phyloP scores from a whole-genome alignment of 2,329 filamentous ascomycete species.

The Xylariaceae sp. region DNA sequence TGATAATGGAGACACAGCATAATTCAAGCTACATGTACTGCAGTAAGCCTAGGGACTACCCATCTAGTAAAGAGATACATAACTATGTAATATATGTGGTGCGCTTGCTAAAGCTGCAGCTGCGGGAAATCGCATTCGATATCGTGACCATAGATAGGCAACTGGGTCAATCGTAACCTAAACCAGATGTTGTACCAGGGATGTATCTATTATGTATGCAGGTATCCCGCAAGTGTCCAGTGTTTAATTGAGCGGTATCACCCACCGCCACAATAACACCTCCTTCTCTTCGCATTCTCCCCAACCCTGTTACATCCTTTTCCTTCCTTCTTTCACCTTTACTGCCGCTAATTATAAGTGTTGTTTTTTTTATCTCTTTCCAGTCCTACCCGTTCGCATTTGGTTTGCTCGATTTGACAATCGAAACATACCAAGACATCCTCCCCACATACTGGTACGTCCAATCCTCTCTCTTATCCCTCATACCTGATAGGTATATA shows the following conservation, averaged over 20 bases:
- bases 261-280: slow-evolving; percentile 15
- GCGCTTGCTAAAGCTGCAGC: background rate
- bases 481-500: background rate
- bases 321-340: slow-evolving; percentile 5
- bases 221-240: slow-evolving; percentile 4
- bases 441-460: slow-evolving; percentile 6
- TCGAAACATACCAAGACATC: background rate
- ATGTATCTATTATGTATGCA: slow-evolving; percentile 9
- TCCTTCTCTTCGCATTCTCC: slow-evolving; percentile 6
- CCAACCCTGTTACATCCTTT: slow-evolving; percentile 16
- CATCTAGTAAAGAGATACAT: no score
- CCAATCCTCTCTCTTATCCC: background rate
- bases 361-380: no score
- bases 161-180: no score
- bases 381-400: background rate
- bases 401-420: background rate
- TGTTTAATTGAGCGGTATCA: slow-evolving; percentile 22
- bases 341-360: slow-evolving; percentile 8
- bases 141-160: background rate
- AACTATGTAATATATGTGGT: background rate
- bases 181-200: background rate
- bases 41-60: no score
- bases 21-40: no score
- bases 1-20: no score
- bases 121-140: slow-evolving; percentile 22